These are phyloP conservation scores for Acidomyces sp. DNA, from an alignment of 495 filamentous ascomycete genomes.

Conservation along the genomic window DNA sequence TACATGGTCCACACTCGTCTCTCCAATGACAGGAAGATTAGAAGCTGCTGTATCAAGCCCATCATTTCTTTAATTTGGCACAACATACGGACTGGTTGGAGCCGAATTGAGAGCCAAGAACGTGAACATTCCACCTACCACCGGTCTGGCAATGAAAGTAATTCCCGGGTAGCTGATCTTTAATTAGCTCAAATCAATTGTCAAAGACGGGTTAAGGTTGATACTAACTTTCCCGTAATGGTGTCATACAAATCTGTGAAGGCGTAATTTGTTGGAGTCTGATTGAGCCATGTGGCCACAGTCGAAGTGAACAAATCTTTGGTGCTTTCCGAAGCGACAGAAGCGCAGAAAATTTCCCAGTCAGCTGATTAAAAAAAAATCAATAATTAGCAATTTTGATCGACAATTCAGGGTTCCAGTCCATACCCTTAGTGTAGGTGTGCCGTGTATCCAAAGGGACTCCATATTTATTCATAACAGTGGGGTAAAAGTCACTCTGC, in stretches of 20 bases:
- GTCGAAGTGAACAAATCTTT: constrained; percentile 58
- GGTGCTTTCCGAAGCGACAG: constrained; percentile 71
- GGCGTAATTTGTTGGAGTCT: constrained; percentile 63
- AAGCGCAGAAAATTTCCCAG: constrained; percentile 49
- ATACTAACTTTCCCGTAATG: constrained; percentile 41
- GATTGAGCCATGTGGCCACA: constrained; percentile 60
- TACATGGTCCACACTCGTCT: no score
- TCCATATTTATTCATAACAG: constrained; percentile 68
- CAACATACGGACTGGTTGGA: constrained; percentile 4
- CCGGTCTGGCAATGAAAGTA: constrained; percentile 51
- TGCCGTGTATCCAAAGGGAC: constrained; percentile 80
- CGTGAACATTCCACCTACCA: constrained; percentile 79
- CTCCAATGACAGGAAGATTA: no score
- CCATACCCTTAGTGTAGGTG: constrained; percentile 77
- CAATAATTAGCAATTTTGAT: constrained; percentile 1
- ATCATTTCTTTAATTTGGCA: not conserved
- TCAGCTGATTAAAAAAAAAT: not conserved
- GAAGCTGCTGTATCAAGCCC: no score
- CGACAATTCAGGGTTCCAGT: no score
- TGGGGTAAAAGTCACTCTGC: constrained; percentile 76
- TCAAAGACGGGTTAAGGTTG: not conserved
- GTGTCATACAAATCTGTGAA: constrained; percentile 81
- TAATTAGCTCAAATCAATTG: not conserved
- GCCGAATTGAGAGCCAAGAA: constrained; percentile 49
- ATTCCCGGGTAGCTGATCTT: constrained; percentile 1